Evolutionary conservation across 108 stramenopile genomes (phyloP), one percentile per base, ranked within the genome.

Genomic region (Asterionellopsis glacialis): DNA sequence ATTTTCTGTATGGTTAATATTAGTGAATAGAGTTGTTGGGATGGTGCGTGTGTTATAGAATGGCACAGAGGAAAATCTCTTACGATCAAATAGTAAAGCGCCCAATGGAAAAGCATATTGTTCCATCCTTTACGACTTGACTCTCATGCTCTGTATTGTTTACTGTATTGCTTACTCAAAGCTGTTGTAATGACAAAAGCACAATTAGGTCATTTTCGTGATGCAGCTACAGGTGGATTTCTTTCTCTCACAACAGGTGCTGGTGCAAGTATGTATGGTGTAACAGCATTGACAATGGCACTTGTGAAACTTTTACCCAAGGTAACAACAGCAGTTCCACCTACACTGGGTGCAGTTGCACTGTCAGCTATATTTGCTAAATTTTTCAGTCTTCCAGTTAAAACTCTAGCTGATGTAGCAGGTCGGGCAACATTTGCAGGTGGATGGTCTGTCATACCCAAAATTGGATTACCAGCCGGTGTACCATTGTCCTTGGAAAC

Each of bases 151-250:
- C 7, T 33, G 7, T 5, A 33, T 7, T 33, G 7, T 33, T 7
- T 33, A 33, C 33, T 33, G 5, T 33, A 5, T 33, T 33, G 33
- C 33, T 33, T n/a, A n/a, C 33, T 7, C 7, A 33, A 33, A 33
- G 33, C 88, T n/a, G 51, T 95, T 1, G 90, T 96, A 40, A 91
- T 96, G 82, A 68, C 84, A n/a, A 77, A 80, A 55, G 90, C 93
- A 12, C 95, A 96, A 64, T 61, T 95, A 56, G 69, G 62, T 10
- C 83, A 85, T 60, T 96, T 94, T 70, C 33, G 33, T 33, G 33
- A 33, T 33, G 33, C 33, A 33, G 63, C 80, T 55, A 58, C 43
- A 22, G 79, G 80, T 3, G 66, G 21, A 11, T 81, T 81, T 55
- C 47, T 82, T 39, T 68, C 75, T 9, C 57, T 76, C 12, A 24